Evolutionary conservation across 176 grass and related monocot species (phyloP).

Genomic region (Carex littledalei): DNA sequence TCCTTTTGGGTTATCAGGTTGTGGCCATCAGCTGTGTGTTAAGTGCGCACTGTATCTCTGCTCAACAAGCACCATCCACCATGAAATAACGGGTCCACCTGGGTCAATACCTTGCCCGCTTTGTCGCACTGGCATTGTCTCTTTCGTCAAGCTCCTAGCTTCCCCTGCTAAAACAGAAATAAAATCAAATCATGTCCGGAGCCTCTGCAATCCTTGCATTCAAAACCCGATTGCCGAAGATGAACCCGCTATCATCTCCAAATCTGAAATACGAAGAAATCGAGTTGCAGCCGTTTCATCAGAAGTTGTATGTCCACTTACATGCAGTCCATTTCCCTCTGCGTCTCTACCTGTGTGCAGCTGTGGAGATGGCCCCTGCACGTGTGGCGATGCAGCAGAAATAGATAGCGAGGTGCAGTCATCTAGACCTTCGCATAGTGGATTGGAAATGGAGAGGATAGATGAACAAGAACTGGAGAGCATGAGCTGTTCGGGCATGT

Average conservation of each 20-base stretch:
- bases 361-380: slow-evolving; percentile 56
- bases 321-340: slow-evolving; percentile 69
- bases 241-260: slow-evolving; percentile 41
- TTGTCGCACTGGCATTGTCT: slow-evolving; percentile 74
- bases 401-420: slow-evolving; percentile 44
- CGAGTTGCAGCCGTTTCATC: slow-evolving; percentile 71
- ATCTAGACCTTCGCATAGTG: slow-evolving; percentile 30
- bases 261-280: slow-evolving; percentile 66
- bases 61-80: slow-evolving; percentile 65
- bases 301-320: slow-evolving; percentile 70
- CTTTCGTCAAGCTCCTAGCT: slow-evolving; percentile 52
- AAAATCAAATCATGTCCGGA: slow-evolving; percentile 61
- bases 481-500: slow-evolving; percentile 76
- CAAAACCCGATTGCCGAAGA: slow-evolving; percentile 47
- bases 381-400: slow-evolving; percentile 34
- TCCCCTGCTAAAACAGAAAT: slow-evolving; percentile 40
- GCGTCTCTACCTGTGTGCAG: slow-evolving; percentile 55
- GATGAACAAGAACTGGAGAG: slow-evolving; percentile 48
- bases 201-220: slow-evolving; percentile 91
- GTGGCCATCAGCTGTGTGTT: slow-evolving; percentile 85
- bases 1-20: slow-evolving; percentile 51
- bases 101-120: slow-evolving; percentile 95
- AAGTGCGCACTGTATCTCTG: slow-evolving; percentile 91
- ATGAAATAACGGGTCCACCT: slow-evolving; percentile 48
- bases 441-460: slow-evolving; percentile 49